Percentiles rank a stretch among this genome's conserved stretches.
phyloP scores from a whole-genome alignment of 805 yeast genomes.

The Millerozyma miso region DNA sequence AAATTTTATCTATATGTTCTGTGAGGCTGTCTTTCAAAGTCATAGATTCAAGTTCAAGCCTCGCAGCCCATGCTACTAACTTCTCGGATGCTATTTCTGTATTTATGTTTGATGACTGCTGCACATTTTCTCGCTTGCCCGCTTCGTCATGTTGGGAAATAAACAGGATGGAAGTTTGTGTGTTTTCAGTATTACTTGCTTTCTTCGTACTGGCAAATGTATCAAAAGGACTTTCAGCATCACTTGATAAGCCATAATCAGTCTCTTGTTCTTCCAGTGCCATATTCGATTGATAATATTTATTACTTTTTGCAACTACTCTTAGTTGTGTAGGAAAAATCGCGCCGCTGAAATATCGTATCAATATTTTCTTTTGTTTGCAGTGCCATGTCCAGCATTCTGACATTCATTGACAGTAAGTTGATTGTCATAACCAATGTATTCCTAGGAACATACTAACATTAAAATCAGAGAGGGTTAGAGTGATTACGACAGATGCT shows the following conservation, averaged over 20 bases:
- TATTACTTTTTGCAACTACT: background rate
- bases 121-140: background rate
- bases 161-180: constrained; percentile 2
- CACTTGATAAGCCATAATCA: constrained; percentile 3
- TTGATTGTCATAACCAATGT: too few relatives aligned
- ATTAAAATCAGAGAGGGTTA: constrained; percentile 30
- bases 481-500: constrained; percentile 42
- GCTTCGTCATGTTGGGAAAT: background rate
- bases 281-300: background rate
- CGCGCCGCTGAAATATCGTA: background rate
- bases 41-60: constrained; percentile 26
- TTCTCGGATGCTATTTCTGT: constrained; percentile 2
- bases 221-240: background rate
- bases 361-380: background rate
- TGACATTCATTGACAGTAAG: constrained; percentile 31
- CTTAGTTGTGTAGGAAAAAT: background rate
- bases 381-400: constrained; percentile 26
- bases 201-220: background rate
- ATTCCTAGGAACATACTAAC: constrained; percentile 15
- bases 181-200: background rate
- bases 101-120: background rate
- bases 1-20: constrained; percentile 4
- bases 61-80: constrained; percentile 26
- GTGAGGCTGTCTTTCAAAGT: constrained; percentile 17
- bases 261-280: constrained; percentile 1